Evolutionary conservation across 2,329 filamentous ascomycete species (phyloP), one percentile per base, ranked within the genome.

Genomic region (Cytospora mali): DNA sequence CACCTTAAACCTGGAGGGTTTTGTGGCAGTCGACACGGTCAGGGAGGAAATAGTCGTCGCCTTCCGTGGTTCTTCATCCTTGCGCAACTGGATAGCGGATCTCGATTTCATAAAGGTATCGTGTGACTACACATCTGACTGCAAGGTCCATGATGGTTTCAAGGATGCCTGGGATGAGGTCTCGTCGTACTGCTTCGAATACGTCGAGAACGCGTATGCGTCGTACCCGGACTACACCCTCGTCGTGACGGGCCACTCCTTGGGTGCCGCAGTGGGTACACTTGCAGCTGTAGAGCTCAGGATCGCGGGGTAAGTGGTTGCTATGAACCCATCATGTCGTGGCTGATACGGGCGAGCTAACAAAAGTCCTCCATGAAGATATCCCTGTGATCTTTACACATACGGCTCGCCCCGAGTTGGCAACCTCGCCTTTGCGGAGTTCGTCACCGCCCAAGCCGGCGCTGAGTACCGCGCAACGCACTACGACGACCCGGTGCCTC

Each of bases 351-450:
- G n/a, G n/a, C n/a, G n/a, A n/a, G n/a, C n/a, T n/a, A n/a, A 35
- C 11, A 18, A 13, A 64, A 58, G 49, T 74, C 63, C 66, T n/a
- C n/a, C n/a, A n/a, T n/a, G n/a, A n/a, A n/a, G n/a, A n/a, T n/a
- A n/a, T n/a, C n/a, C 74, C 1, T 73, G 79, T 56, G 85, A 88
- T 68, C 69, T 90, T 50, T 90, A 87, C 79, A 88, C 84, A 1
- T 92, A 83, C 75, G 89, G 89, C 65, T 80, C 84, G 21, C 89
- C 89, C 1, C 87, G 88, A 52, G 80, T 88, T 21, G 89, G 87
- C 64, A 87, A 89, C 73, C 69, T 71, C 2, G 77, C 72, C 21
- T 80, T 89, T 62, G 80, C 80, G 58, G 70, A 77, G 57, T 88
- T 80, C 70, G 76, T 91, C 64, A 80, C 79, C 9, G 68, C 68